Percentiles rank a stretch among this genome's conserved stretches.
Evolutionary conservation across 2,329 filamentous ascomycete genomes (phyloP).

Genomic region (Davidsoniella eucalypti): DNA sequence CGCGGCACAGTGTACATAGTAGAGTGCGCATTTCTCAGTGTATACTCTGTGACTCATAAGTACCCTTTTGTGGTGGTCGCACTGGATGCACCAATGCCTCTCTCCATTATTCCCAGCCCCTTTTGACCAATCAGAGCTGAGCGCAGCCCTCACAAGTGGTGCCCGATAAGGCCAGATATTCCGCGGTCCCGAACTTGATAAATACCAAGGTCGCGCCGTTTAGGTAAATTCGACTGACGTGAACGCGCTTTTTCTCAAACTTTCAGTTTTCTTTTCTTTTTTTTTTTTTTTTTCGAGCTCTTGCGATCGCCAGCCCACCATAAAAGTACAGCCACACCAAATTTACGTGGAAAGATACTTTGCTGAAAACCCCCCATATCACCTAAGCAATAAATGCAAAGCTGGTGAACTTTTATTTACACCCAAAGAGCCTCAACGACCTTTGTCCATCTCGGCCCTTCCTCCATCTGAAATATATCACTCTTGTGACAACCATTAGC

Average conservation of each 20-base stretch:
- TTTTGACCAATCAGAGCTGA: conserved; percentile 7
- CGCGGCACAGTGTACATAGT: too few species aligned
- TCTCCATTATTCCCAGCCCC: too few species aligned
- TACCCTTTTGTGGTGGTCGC: too few species aligned
- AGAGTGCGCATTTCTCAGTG: too few species aligned
- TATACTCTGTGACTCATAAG: too few species aligned
- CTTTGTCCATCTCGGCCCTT: not conserved
- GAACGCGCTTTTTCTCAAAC: conserved; percentile 14
- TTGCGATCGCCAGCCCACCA: conserved; percentile 7
- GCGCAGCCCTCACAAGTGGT: conserved; percentile 2
- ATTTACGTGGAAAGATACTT: conserved; percentile 12
- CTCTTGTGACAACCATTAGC: conserved; percentile 3
- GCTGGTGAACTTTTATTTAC: too few species aligned
- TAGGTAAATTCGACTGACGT: conserved; percentile 14
- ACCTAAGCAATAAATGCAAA: too few species aligned
- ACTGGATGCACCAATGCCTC: too few species aligned
- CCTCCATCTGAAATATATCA: not conserved
- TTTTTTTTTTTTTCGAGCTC: conserved; percentile 10
- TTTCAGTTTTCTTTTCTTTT: conserved; percentile 10
- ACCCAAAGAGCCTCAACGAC: not conserved
- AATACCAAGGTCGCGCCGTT: conserved; percentile 15
- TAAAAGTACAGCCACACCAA: conserved; percentile 9
- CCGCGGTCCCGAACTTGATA: conserved; percentile 13
- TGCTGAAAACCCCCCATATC: not conserved
- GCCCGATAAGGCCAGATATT: conserved; percentile 13